Evolutionary conservation across 1,284 basidiomycete genomes (phyloP).

Genomic region (Heterobasidion occidentale): DNA sequence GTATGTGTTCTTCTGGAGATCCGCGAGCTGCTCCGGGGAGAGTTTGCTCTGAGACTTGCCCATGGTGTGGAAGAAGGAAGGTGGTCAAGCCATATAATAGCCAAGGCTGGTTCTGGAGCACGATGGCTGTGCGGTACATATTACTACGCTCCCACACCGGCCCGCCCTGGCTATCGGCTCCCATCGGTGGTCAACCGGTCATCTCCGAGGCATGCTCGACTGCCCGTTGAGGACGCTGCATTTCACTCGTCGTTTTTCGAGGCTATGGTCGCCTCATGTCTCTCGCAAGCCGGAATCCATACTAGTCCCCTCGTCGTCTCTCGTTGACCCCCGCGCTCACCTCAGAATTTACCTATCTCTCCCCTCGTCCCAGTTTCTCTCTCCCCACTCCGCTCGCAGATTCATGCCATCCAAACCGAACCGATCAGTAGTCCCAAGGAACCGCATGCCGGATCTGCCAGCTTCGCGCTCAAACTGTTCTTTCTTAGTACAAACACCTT

Average conservation of each 20-base stretch:
- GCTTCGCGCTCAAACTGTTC: slow-evolving; percentile 24
- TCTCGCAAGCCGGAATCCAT: neutral
- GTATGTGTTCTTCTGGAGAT: slow-evolving; percentile 98
- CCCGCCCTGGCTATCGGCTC: neutral
- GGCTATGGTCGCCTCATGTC: neutral
- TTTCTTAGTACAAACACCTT: slow-evolving; percentile 37
- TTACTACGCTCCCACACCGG: neutral
- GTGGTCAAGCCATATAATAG: neutral
- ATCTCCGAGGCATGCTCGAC: neutral
- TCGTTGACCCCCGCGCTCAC: neutral
- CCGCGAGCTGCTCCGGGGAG: slow-evolving; percentile 88
- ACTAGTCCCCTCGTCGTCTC: neutral
- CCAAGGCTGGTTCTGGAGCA: neutral
- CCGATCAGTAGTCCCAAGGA: slow-evolving; percentile 37
- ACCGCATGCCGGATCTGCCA: slow-evolving; percentile 39
- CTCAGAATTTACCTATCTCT: neutral
- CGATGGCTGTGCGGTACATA: neutral
- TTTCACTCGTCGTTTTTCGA: neutral
- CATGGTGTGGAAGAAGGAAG: slow-evolving; percentile 38
- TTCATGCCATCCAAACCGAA: slow-evolving; percentile 15
- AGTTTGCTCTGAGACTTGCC: slow-evolving; percentile 98
- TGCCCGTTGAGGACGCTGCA: neutral
- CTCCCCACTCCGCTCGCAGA: neutral
- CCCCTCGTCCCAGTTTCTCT: neutral
- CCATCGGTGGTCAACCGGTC: too few species aligned